Base-by-base conservation (phyloP, 257 asterid species). In the Osmanthus fragrans region DNA sequence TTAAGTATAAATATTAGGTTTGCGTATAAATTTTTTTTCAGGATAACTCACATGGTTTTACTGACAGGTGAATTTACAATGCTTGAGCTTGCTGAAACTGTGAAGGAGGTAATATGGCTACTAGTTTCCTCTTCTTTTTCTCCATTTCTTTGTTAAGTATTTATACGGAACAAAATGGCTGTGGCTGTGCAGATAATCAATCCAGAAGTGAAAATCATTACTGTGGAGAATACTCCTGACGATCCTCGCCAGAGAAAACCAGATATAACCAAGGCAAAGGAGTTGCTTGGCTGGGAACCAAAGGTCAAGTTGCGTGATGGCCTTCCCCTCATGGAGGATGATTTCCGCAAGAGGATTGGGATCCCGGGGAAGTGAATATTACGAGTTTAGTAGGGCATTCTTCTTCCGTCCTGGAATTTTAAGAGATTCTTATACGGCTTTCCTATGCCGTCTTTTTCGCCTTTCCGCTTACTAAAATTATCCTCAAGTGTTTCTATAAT, bases 211-310 rank as follows among this genome's bases (percentile, higher is more conserved):
- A 71, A 88, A 34, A 90, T 94, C 65, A 76, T 89, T 23, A 89
- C 82, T 0, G 99, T 94, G 85, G 97, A 94, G 84, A 94, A 94
- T 84, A 94, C 99, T 0, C 99, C 99, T 8, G 99, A 94, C 19
- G 99, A 94, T 81, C 97, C 99, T 54, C 94, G 97, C 4, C 99
- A 92, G 73, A 87, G 98, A 77, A 94, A 94, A 75, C 98, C 98
- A 0, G 96, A 83, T 82, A 94, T 94, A 81, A 86, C 97, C 3
- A 91, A 90, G 92, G 99, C 99, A 1, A 94, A 86, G 75, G 94
- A 89, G 75, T 72, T 89, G 81, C 89, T 94, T 1, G 97, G 95
- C 2, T 94, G 99, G 99, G 97, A 94, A 84, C 99, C 99, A 3
- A 88, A 85, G 89, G 42, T 94, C 80, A 93, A 88, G 86, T 82